A percentile compares a stretch with the other conserved stretches of the same genome.
Conservation (phyloP, 2,329 filamentous ascomycete species). For the Teratosphaeria epicoccoides region DNA sequence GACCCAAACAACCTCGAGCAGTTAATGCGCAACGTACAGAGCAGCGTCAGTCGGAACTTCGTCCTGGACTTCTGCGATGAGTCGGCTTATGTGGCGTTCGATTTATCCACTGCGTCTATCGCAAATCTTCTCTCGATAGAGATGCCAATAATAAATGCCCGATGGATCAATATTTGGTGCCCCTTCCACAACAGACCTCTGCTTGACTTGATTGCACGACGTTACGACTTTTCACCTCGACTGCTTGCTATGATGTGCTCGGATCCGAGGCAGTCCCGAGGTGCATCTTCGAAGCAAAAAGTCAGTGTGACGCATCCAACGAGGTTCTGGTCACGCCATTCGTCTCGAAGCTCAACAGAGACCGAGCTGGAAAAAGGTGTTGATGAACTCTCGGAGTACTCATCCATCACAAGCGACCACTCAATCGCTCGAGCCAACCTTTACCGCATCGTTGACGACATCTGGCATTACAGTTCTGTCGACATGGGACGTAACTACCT, state of each 20-base stretch:
- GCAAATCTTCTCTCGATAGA: slow-evolving; percentile 28
- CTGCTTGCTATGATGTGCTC: slow-evolving; percentile 54
- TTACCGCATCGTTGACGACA: slow-evolving; percentile 53
- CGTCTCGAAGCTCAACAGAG: slow-evolving; percentile 1
- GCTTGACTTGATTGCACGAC: slow-evolving; percentile 47
- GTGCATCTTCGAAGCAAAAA: not conserved
- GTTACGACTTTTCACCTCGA: slow-evolving; percentile 59
- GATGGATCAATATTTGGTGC: slow-evolving; percentile 70
- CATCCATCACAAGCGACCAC: slow-evolving; percentile 17
- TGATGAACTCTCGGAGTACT: slow-evolving; percentile 20
- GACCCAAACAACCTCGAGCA: slow-evolving; percentile 35
- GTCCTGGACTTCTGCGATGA: slow-evolving; percentile 54
- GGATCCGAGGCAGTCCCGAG: slow-evolving; percentile 27
- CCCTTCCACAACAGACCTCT: slow-evolving; percentile 49
- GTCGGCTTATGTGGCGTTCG: slow-evolving; percentile 45
- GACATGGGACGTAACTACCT: slow-evolving; percentile 60
- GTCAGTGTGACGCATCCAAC: not conserved
- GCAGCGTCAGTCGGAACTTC: slow-evolving; percentile 44
- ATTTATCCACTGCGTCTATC: slow-evolving; percentile 39
- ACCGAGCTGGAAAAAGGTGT: slow-evolving; percentile 9
- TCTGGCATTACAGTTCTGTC: slow-evolving; percentile 66
- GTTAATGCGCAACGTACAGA: slow-evolving; percentile 33
- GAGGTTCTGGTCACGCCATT: slow-evolving; percentile 7
- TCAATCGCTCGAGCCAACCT: slow-evolving; percentile 31
- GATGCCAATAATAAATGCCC: slow-evolving; percentile 38